A percentile compares a stretch with the other conserved stretches of the same genome.
Conservation (phyloP, 2,329 filamentous ascomycete genomes). For the Pseudogymnoascus sp. region DNA sequence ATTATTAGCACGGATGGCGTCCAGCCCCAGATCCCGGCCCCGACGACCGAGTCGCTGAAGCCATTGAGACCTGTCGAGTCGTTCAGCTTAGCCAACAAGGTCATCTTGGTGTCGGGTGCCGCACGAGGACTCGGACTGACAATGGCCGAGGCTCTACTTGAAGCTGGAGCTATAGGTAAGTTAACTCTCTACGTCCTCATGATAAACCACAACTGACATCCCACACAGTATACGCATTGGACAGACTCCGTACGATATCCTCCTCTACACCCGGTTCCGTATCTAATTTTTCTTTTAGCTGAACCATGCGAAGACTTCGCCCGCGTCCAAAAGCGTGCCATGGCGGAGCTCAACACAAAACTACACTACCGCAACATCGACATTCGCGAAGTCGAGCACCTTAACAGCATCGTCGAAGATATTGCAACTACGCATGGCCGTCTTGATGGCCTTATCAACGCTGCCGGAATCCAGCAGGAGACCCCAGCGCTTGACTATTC, state of each 20-base stretch:
- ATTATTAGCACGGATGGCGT: neutral
- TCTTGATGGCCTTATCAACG: constrained; percentile 60
- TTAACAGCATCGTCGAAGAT: constrained; percentile 49
- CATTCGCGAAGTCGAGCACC: constrained; percentile 51
- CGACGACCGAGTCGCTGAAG: neutral
- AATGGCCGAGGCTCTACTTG: constrained; percentile 60
- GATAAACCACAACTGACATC: constrained; percentile 10
- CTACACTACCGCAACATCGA: constrained; percentile 61
- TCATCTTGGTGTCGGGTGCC: constrained; percentile 61
- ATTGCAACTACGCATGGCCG: constrained; percentile 55
- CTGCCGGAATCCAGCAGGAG: constrained; percentile 62
- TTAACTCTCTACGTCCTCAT: neutral
- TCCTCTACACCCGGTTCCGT: constrained; percentile 21
- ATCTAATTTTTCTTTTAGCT: neutral
- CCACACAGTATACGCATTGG: constrained; percentile 33
- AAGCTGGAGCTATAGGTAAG: constrained; percentile 60
- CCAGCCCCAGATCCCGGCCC: too few relatives aligned
- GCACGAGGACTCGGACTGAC: constrained; percentile 61
- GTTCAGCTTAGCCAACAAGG: constrained; percentile 55
- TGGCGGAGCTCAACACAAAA: constrained; percentile 51
- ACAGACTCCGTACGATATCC: constrained; percentile 30
- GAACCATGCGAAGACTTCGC: constrained; percentile 47
- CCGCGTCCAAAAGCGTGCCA: constrained; percentile 48
- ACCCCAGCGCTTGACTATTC: constrained; percentile 60
- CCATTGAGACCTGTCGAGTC: neutral